Percentiles rank a stretch among this genome's conserved stretches.
Evolutionary conservation across 306 rosid species (phyloP).

Genomic region (Clitoria ternatea): DNA sequence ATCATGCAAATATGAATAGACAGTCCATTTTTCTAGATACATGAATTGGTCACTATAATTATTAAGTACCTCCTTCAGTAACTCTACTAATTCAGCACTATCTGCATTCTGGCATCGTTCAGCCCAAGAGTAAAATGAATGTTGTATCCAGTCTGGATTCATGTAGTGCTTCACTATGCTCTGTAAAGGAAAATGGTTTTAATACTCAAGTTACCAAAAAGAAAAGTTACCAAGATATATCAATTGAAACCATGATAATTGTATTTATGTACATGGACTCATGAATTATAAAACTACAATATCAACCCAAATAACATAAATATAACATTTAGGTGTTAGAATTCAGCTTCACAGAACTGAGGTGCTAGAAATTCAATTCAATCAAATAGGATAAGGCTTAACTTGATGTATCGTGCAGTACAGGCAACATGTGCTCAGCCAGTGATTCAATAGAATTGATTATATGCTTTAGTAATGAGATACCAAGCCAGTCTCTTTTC

Average conservation of each 20-base stretch:
- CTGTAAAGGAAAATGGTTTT: conserved; percentile 37
- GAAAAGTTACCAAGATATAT: neutral
- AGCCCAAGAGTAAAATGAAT: conserved; percentile 56
- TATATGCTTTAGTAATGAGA: neutral
- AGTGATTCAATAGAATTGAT: neutral
- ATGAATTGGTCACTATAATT: conserved; percentile 18
- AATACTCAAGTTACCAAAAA: conserved; percentile 18
- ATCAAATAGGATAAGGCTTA: conserved; percentile 4
- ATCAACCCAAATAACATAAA: neutral
- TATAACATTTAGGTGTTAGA: neutral
- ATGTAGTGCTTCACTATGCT: conserved; percentile 53
- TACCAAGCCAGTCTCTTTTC: neutral
- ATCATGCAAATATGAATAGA: conserved; percentile 1
- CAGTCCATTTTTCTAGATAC: neutral
- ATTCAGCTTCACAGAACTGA: neutral
- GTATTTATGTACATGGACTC: neutral
- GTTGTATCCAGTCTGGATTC: conserved; percentile 54
- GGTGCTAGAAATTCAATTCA: neutral
- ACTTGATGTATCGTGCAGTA: neutral
- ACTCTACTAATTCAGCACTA: conserved; percentile 71
- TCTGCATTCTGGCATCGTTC: conserved; percentile 56
- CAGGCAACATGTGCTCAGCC: neutral
- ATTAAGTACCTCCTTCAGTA: conserved; percentile 64
- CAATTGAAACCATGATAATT: neutral
- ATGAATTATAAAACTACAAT: neutral